Evolutionary conservation across 768 basidiomycete genomes (phyloP).

Genomic region (Crassisporium funariophilum): DNA sequence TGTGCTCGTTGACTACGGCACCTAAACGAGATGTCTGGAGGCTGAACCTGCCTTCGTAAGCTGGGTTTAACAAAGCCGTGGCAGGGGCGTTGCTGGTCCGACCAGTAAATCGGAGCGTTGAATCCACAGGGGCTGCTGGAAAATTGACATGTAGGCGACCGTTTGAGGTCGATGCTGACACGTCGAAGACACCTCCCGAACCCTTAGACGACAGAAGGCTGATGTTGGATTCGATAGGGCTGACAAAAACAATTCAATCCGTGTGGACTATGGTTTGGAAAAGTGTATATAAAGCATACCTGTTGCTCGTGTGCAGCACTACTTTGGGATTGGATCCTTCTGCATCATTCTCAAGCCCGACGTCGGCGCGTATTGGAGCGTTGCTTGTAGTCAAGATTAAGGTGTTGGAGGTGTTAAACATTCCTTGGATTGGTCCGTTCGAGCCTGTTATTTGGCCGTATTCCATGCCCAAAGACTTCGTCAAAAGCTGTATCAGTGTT

Average conservation of each 20-base stretch:
- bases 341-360: conserved; percentile 37
- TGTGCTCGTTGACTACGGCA: conserved; percentile 6
- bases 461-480: background rate
- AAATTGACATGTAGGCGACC: conserved; percentile 30
- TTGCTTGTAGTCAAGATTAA: conserved; percentile 45
- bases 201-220: conserved; percentile 4
- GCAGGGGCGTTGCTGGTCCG: conserved; percentile 38
- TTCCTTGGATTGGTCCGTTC: conserved; percentile 44
- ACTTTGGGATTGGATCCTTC: conserved; percentile 29
- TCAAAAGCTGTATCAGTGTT: background rate
- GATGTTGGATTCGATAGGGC: conserved; percentile 31
- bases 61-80: conserved; percentile 30
- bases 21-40: conserved; percentile 12
- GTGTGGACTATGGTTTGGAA: background rate
- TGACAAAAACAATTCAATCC: conserved; percentile 19
- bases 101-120: conserved; percentile 29
- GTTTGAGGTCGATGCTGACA: conserved; percentile 36
- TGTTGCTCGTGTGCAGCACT: conserved; percentile 40
- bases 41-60: conserved; percentile 41
- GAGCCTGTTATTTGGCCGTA: conserved; percentile 23
- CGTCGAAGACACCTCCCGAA: conserved; percentile 32
- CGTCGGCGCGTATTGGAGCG: conserved; percentile 38
- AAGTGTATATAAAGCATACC: conserved; percentile 31
- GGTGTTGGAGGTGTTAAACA: conserved; percentile 36
- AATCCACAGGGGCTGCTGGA: conserved; percentile 34